Base-by-base conservation (phyloP, 2,329 filamentous ascomycete genomes). In the Thelonectria rubi region DNA sequence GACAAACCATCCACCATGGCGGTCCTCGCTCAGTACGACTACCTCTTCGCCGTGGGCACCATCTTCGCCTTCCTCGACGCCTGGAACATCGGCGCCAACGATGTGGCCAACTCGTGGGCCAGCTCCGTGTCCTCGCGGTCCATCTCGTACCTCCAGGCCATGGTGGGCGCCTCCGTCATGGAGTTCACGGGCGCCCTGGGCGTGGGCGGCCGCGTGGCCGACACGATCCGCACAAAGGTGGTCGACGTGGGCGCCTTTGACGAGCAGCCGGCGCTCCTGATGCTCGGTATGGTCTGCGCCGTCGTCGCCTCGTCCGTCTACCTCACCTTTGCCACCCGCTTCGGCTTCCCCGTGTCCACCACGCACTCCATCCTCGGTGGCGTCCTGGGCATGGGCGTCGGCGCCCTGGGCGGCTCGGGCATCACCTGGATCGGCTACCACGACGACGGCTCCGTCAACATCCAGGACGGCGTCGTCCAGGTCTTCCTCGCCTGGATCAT, bases 71-170 rank as follows among this genome's bases (percentile, higher is more conserved):
- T 87, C 72, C 83, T 90, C 42, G 87, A 89, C 73, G 86, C 86
- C 55, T 90, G 85, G 84, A 89, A 88, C 72, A 88, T 88, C 65
- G 86, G 86, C 80, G 74, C 62, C 64, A 72, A 88, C 77, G 90
- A 92, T 89, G 89, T 92, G 62, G 89, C 90, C 76, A 92, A 92
- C 80, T 86, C 88, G 2, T 92, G 88, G 86, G 89, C 89, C n/a
- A 91, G 88, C 34, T 89, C 86, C 65, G 90, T 92, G 60, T 90
- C 88, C 1, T 91, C 89, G 3, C 81, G 88, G 40, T 91, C 89
- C 60, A 75, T 90, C 43, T 83, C 84, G 17, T 85, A 88, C 73
- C 63, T 83, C 55, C 86, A 89, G 73, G 87, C 85, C 65, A 86
- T 87, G 85, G 66, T 82, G 12, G 76, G 86, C 26, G 86, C 83